Base-by-base conservation (phyloP, 345 rosid genomes). In the Iberis pinnata region DNA sequence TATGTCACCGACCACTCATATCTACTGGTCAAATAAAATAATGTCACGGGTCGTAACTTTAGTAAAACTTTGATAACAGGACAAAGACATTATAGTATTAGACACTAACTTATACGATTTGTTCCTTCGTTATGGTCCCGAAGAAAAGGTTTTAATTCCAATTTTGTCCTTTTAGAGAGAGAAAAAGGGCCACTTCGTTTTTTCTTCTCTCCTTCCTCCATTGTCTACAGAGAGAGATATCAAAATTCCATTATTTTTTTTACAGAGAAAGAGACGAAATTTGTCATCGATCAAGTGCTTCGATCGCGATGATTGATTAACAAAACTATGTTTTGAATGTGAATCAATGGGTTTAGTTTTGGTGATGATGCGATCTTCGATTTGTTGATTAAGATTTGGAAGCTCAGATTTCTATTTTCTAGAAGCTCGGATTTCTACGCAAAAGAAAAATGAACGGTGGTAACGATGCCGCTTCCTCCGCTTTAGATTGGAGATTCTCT, bases 401-500 rank as follows among this genome's bases (percentile, higher is more conserved):
- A 60, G 67, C 72, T 67, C 57, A 60, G 61, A 67, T 67, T 54
- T 67, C 63, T 32, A 15, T 49, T 39, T 64, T 48, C 37, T 11
- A 19, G 18, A 46, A 60, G 67, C 53, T 61, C 43, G 48, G 61
- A 39, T 49, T 60, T 36, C 2, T 39, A 19, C 56, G 44, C 39
- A 8, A 19, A 53, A 27, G 22, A 41, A 45, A 56, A 67, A 83
- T 83, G 90, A 76, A 83, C 73, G 92, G 81, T 64, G 83, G 78
- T 65, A 76, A 73, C 65, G 81, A 57, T 32, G 72, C 55, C 12
- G 36, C 65, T 44, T 68, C 78, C 63, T 69, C 76, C 61, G 58
- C 72, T 41, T 56, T 87, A 35, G 95, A 87, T 63, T 87, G 95
- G 95, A 78, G 86, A 72, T 87, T 87, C 71, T 83, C 96, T 49